Evolutionary conservation across 2,329 filamentous ascomycete species (phyloP).

Genomic region (Hypoxylon sp.): DNA sequence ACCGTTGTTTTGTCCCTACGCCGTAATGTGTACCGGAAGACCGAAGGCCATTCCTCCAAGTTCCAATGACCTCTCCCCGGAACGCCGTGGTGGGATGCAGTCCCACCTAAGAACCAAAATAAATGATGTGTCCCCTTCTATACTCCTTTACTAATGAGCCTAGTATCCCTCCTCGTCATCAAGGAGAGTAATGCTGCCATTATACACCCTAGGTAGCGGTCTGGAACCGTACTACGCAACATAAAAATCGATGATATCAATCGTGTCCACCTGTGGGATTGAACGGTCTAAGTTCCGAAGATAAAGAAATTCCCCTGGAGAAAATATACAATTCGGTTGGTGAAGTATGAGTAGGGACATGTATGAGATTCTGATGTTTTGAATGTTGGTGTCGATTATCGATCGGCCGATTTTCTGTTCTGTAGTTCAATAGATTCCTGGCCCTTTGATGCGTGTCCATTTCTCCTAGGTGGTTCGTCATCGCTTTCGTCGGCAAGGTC

Average conservation of each 20-base stretch:
- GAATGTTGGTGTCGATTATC: conserved; percentile 11
- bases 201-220: conserved; percentile 31
- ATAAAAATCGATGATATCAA: conserved; percentile 42
- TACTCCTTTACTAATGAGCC: conserved; percentile 29
- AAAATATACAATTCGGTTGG: conserved; percentile 46
- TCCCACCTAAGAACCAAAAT: conserved; percentile 24
- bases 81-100: conserved; percentile 27
- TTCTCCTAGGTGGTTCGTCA: conserved; percentile 61
- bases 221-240: conserved; percentile 35
- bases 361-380: conserved; percentile 8
- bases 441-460: conserved; percentile 49
- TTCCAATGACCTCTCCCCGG: conserved; percentile 15
- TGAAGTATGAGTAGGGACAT: conserved; percentile 21
- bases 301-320: conserved; percentile 22
- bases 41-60: conserved; percentile 1
- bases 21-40: conserved; percentile 19
- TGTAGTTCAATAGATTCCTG: conserved; percentile 61
- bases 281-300: conserved; percentile 26
- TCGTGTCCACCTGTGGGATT: conserved; percentile 37
- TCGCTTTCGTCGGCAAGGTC: conserved; percentile 83
- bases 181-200: conserved; percentile 16
- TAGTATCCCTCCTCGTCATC: conserved; percentile 4
- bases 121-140: conserved; percentile 31
- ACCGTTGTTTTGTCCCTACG: conserved; percentile 12
- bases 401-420: conserved; percentile 51